These are phyloP conservation scores for Yamadazyma insecticola DNA, from an alignment of 805 yeast genomes.

Conservation along the genomic window DNA sequence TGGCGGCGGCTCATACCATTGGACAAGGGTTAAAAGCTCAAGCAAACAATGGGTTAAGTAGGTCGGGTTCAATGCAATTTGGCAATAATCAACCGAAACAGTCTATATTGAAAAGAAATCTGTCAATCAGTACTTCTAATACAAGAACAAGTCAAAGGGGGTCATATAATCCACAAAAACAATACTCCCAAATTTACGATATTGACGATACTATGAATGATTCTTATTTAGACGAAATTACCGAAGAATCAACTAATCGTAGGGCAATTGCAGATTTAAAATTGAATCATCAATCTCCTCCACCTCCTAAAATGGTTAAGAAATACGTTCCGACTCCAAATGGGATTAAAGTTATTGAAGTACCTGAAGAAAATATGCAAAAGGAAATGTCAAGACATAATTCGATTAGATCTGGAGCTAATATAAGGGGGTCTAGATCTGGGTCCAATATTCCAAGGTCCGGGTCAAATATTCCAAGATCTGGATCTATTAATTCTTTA, in stretches of 20 bases:
- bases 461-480: slow-evolving; percentile 24
- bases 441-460: no score
- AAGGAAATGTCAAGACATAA: slow-evolving; percentile 36
- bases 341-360: slow-evolving; percentile 67
- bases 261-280: slow-evolving; percentile 32
- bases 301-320: slow-evolving; percentile 45
- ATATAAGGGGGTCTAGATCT: slow-evolving; percentile 5
- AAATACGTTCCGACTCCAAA: slow-evolving; percentile 71
- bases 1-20: slow-evolving; percentile 43
- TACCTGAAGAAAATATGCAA: slow-evolving; percentile 45
- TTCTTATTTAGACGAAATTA: slow-evolving; percentile 26
- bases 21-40: slow-evolving; percentile 15
- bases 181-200: slow-evolving; percentile 12
- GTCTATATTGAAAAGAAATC: slow-evolving; percentile 11
- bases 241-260: slow-evolving; percentile 27
- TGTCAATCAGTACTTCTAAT: slow-evolving; percentile 3
- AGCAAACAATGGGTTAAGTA: not conserved
- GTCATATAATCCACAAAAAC: slow-evolving; percentile 1
- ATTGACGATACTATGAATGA: slow-evolving; percentile 31
- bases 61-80: slow-evolving; percentile 1
- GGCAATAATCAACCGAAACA: slow-evolving; percentile 2
- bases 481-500: slow-evolving; percentile 15
- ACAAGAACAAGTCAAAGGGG: not conserved
- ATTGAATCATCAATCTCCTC: slow-evolving; percentile 16
- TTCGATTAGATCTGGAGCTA: slow-evolving; percentile 30